Evolutionary conservation across 1,284 basidiomycete species (phyloP), one percentile per base, ranked within the genome.

Genomic region (Pascua sp.): DNA sequence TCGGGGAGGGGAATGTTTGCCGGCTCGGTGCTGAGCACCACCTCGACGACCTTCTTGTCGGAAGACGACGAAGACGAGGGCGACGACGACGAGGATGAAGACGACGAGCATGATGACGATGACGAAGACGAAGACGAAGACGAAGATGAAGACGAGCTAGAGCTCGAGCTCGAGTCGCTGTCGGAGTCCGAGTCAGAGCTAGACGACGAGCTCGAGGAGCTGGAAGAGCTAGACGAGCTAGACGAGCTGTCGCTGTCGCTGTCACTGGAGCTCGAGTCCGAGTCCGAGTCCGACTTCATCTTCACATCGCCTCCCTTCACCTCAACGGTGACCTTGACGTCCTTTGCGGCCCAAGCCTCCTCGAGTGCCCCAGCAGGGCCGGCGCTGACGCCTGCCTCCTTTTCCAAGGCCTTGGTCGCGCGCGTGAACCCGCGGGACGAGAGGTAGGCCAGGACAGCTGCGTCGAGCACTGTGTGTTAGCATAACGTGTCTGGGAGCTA

Each of bases 381-480:
- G 13, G 53, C 37, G 50, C 67, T 68, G n/a, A 64, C 62, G 17
- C 53, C 61, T 0, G 68, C 68, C 55, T 78, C 76, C 65, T 77
- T 77, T 58, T 71, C 68, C 49, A 79, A 71, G 9, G 77, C 71
- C 61, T 74, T 72, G 54, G 68, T 68, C 11, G 76, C 62, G 53
- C 72, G 70, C 24, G 72, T 72, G 61, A 70, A 67, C 36, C 76
- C 75, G 41, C 67, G 63, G 17, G 66, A 59, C 55, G 68, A 64
- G 47, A 79, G 69, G 65, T 77, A 76, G 3, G 75, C 68, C 49
- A 77, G 68, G 45, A 79, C 63, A 32, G 77, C 75, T 18, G 66
- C 59, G 64, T 77, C 72, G 51, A 77, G 72, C 32, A 70, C 76
- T 77, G 56, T 15, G 24, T 32, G 24, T 32, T 32, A 32, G 24